A percentile compares a stretch with the other conserved stretches of the same genome.
Conservation (phyloP, 2,329 filamentous ascomycete species). For the Xylaria arbuscula region DNA sequence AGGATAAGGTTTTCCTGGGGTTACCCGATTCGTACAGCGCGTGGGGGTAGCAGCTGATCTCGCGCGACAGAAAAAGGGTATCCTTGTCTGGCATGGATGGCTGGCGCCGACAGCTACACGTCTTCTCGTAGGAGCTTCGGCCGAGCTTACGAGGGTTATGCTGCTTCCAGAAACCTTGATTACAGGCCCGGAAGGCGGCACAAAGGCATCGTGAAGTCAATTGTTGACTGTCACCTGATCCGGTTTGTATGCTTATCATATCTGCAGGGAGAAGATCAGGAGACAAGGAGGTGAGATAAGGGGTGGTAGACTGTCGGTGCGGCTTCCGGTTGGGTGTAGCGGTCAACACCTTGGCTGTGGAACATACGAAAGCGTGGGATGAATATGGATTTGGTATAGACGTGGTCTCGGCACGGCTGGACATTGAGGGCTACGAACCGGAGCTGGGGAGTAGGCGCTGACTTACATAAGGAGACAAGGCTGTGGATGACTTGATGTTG, state of each 20-base stretch:
- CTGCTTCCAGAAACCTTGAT: background rate
- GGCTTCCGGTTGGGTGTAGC: slow-evolving; percentile 36
- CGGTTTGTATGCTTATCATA: slow-evolving; percentile 30
- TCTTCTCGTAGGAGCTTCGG: background rate
- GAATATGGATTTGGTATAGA: slow-evolving; percentile 3
- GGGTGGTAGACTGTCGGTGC: slow-evolving; percentile 34
- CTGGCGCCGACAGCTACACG: background rate
- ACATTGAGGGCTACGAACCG: background rate
- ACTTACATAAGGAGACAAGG: slow-evolving; percentile 14
- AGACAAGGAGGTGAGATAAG: slow-evolving; percentile 37
- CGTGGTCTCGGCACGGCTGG: slow-evolving; percentile 20
- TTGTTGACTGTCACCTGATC: slow-evolving; percentile 35
- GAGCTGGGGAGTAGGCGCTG: background rate
- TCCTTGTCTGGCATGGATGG: slow-evolving; percentile 16
- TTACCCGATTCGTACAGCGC: slow-evolving; percentile 31
- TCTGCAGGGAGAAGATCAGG: slow-evolving; percentile 35
- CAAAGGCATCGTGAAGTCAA: slow-evolving; percentile 31
- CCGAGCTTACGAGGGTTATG: background rate
- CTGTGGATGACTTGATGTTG: too few species aligned
- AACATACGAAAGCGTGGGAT: slow-evolving; percentile 32
- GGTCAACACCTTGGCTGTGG: slow-evolving; percentile 29
- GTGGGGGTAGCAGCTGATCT: slow-evolving; percentile 30
- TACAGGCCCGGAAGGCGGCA: background rate
- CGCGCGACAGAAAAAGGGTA: slow-evolving; percentile 13
- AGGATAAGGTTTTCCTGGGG: slow-evolving; percentile 26